Base-by-base conservation (phyloP, 2,329 filamentous ascomycete species). In the Sporothrix mexicana region DNA sequence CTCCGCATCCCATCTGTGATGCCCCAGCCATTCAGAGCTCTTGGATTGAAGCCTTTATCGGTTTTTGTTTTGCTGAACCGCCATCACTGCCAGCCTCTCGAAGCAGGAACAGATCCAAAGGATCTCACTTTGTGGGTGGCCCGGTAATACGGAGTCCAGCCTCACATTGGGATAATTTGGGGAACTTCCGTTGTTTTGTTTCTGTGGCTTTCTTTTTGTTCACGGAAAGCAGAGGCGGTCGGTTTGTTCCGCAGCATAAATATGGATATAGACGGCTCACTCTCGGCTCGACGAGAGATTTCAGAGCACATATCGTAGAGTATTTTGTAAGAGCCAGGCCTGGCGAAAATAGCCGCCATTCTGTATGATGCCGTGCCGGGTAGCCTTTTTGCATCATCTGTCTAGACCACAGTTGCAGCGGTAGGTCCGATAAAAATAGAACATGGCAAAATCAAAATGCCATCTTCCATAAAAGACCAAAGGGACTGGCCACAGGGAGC, bases 151-250 rank as follows among this genome's bases (percentile, higher is more conserved):
- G 59, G 36, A 47, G 10, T 17, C 61, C 41, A 55, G n/a, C 49
- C 25, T 69, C 66, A 57, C 15, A 20, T 51, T 49, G 30, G 20
- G 15, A 6, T 5, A 10, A 47, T 57, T 66, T 74, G 70, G 73
- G 73, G 73, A 71, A 74, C 59, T 53, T 74, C 73, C 73, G 73
- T 62, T 69, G 49, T 70, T 67, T 64, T 69, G 15, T 67, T 68
- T 45, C n/a, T 67, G 3, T 36, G 61, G 6, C 41, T 45, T 12
- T 17, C 41, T 12, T 2, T 15, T 12, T 8, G 8, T 4, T 47
- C 41, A 41, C 20, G 13, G 9, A 62, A 7, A 23, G 10, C 4
- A 20, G 8, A 4, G 1, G 10, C 41, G 61, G 61, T 64, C 61
- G 36, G 41, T 64, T 23, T 55, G 23, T 57, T 25, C 30, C 36